These are phyloP conservation scores for Colletotrichum sublineola DNA, from an alignment of 2,329 filamentous ascomycete species.

Conservation along the genomic window DNA sequence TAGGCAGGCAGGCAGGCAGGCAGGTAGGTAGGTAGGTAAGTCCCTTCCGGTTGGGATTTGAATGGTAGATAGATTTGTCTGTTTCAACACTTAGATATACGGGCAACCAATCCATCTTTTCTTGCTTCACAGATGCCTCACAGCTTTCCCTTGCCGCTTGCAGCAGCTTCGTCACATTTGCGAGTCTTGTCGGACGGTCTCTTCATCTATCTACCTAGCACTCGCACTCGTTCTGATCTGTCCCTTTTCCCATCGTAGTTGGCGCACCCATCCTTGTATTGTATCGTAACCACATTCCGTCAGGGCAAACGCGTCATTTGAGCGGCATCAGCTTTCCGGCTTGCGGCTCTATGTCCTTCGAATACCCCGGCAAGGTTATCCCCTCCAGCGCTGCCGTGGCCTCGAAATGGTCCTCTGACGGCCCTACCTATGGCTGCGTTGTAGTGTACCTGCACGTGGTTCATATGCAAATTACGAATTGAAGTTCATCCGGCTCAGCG, in stretches of 20 bases:
- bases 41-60: background rate
- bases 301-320: background rate
- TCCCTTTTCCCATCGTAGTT: background rate
- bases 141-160: background rate
- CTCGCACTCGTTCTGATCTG: background rate
- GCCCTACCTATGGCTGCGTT: conserved; percentile 17
- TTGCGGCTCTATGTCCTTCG: conserved; percentile 26
- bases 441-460: background rate
- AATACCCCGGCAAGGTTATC: conserved; percentile 33
- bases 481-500: background rate
- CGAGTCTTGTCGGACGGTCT: background rate
- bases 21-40: background rate
- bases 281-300: conserved; percentile 2
- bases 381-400: background rate
- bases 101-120: background rate
- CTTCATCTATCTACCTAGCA: background rate
- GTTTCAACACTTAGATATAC: background rate
- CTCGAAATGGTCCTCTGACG: too few species aligned
- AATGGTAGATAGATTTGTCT: background rate
- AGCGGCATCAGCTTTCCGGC: conserved; percentile 21
- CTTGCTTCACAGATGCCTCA: background rate
- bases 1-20: too few species aligned
- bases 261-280: background rate
- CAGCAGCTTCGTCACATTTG: background rate
- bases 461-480: background rate